These are phyloP conservation scores for Edaphochlamys debaryana DNA, from an alignment of 139 green algal genomes.

Conservation along the genomic window DNA sequence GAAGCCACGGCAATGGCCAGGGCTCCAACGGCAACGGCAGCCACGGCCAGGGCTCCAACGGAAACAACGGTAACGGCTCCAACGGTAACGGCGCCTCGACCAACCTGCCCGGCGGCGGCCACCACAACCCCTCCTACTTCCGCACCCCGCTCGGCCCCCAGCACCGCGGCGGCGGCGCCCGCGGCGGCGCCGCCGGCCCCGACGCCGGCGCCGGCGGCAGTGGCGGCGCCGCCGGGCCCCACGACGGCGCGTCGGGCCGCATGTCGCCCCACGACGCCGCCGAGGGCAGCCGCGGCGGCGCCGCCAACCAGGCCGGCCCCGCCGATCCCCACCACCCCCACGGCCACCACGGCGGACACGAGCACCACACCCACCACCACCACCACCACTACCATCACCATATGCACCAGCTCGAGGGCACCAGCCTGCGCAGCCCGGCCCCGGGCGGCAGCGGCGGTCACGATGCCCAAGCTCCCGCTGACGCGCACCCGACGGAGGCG, in stretches of 20 bases:
- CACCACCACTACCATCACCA: background rate
- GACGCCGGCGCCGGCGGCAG: background rate
- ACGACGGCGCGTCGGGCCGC: background rate
- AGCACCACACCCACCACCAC: background rate
- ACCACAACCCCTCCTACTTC: constrained; percentile 1
- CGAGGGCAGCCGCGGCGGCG: background rate
- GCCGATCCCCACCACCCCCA: background rate
- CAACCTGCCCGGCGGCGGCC: constrained; percentile 19
- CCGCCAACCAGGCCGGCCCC: background rate
- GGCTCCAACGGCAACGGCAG: constrained; percentile 18
- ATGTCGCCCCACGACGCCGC: background rate
- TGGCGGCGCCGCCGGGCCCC: background rate
- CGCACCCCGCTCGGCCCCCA: background rate
- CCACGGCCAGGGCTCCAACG: constrained; percentile 32
- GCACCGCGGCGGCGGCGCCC: background rate
- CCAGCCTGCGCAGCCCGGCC: background rate
- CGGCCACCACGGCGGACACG: background rate
- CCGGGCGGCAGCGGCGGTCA: background rate
- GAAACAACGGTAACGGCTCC: constrained; percentile 32
- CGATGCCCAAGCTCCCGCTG: too few relatives aligned
- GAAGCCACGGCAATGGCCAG: constrained; percentile 14
- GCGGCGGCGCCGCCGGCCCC: background rate
- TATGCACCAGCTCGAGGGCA: background rate
- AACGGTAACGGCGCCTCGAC: constrained; percentile 39
- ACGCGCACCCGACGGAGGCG: too few relatives aligned